Evolutionary conservation across 2,329 filamentous ascomycete genomes (phyloP), one percentile per base, ranked within the genome.

Genomic region (Trichoderma atroviride): DNA sequence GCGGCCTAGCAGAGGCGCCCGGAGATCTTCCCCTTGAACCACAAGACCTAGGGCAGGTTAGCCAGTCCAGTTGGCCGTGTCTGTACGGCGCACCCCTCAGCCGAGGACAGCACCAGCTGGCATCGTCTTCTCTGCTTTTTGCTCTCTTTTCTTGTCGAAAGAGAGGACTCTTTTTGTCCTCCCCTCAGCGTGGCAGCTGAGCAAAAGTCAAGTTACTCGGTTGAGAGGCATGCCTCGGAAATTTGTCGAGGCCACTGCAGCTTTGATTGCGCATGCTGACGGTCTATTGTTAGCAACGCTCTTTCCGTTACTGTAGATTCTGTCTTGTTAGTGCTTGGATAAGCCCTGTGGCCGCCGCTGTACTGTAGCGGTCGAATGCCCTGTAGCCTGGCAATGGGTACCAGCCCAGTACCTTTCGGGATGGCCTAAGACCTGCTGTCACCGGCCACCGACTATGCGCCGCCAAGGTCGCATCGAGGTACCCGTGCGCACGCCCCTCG

Each of bases 1-100:
- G 58, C 69, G 69, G 69, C 66, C 66, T 69, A 70, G 69, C 69
- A 70, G 65, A 69, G 62, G 64, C 69, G 69, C 69, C 69, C 69
- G 68, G 69, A 70, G 69, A 70, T 70, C 69, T 70, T 67, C 62
- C 63, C 56, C 56, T 58, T 59, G 62, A 58, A 52, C 64, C 62
- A 67, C 64, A 67, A 67, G 64, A 67, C 61, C 61, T 64, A 53
- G 47, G 47, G 43, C 61, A 35, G 55, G 35, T 35, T 27, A 29
- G 50, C 43, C 50, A 56, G 61, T 64, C 40, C 52, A 56, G 61
- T 64, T 55, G 40, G 61, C 24, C 53, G 27, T 35, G 27, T 64
- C 61, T 62, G 40, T 62, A 62, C 40, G 59, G 43, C 59, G 40
- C 61, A 64, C 61, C 50, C 61, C 61, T 64, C 50, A 62, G 61